These are phyloP conservation scores for Trypanosomatidae sp. DNA, from an alignment of 208 protist species.

Conservation along the genomic window DNA sequence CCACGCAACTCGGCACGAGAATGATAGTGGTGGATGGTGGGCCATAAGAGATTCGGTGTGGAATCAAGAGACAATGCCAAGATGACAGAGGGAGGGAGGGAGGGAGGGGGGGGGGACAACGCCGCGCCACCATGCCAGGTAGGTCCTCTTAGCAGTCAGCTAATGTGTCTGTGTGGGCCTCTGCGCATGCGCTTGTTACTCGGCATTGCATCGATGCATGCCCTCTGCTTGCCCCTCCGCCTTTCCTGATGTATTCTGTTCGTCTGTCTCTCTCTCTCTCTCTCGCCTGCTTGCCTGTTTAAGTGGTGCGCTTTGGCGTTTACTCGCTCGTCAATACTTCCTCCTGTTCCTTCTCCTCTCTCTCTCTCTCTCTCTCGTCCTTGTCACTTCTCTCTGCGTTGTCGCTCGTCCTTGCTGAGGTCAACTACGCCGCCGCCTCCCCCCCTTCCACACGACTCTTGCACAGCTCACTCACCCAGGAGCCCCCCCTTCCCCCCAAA, in stretches of 20 bases:
- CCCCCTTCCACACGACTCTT: not conserved
- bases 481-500: not conserved
- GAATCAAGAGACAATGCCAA: not conserved
- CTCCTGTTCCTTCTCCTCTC: constrained; percentile 2
- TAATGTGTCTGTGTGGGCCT: not conserved
- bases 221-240: not conserved
- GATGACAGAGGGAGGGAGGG: not conserved
- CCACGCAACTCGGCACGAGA: not conserved
- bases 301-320: too few relatives aligned
- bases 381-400: not conserved
- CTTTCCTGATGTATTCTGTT: not conserved
- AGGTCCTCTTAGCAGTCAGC: not conserved
- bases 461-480: not conserved
- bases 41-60: not conserved
- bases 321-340: not conserved
- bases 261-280: not conserved
- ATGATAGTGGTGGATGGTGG: not conserved
- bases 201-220: not conserved
- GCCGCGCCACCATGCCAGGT: not conserved
- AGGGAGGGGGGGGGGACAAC: not conserved
- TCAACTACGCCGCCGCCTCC: not conserved
- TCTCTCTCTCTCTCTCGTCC: constrained; percentile 1
- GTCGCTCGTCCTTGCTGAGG: not conserved
- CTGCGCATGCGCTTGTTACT: not conserved
- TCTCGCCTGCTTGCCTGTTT: not conserved